phyloP scores from a whole-genome alignment of 176 grass and related monocot species.

The Juncus inflexus region DNA sequence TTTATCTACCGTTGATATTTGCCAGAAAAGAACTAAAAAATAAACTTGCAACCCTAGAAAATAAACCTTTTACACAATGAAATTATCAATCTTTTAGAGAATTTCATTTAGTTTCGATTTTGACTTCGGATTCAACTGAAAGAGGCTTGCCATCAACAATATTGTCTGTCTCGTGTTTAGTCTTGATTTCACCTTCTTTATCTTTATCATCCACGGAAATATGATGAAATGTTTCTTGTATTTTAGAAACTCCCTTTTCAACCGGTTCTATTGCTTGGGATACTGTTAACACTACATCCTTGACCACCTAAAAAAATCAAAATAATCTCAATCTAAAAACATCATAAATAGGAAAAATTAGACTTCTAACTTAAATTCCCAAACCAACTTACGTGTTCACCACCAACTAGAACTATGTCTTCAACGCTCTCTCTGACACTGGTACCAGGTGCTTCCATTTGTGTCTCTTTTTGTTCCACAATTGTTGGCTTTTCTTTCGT shows the following conservation, averaged over 20 bases:
- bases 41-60: too few species aligned
- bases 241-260: conserved; percentile 73
- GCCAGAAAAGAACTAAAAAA: too few species aligned
- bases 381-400: conserved; percentile 55
- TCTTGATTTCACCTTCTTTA: conserved; percentile 40
- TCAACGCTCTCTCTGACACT: conserved; percentile 78
- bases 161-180: conserved; percentile 49
- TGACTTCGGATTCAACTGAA: conserved; percentile 19
- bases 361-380: too few species aligned
- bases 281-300: conserved; percentile 76
- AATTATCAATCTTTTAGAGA: too few species aligned
- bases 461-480: conserved; percentile 46
- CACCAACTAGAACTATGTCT: conserved; percentile 67
- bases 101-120: conserved; percentile 6
- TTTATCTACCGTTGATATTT: too few species aligned
- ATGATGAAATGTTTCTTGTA: conserved; percentile 67
- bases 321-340: background rate
- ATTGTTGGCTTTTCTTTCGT: conserved; percentile 12
- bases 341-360: background rate
- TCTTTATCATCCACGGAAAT: conserved; percentile 39
- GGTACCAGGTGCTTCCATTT: conserved; percentile 56
- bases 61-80: too few species aligned
- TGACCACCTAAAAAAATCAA: conserved; percentile 56
- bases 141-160: too few species aligned
- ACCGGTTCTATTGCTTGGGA: conserved; percentile 74